A percentile compares a stretch with the other conserved stretches of the same genome.
Conservation (phyloP, 305 asterid species). For the Salvia sclarea region DNA sequence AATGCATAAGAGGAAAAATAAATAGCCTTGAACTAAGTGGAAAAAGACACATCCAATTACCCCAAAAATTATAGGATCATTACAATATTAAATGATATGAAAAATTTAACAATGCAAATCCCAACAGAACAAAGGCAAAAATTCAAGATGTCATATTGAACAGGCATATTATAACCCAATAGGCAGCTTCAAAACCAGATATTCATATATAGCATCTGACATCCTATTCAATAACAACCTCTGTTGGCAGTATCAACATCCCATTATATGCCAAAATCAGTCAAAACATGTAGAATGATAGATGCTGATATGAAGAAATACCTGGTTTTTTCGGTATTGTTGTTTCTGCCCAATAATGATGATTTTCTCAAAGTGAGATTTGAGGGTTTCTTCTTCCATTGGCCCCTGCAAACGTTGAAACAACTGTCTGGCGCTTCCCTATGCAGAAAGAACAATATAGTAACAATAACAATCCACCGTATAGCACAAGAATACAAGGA, state of each 20-base stretch:
- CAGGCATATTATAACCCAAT: conserved; percentile 20
- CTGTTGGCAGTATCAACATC: neutral
- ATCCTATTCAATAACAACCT: conserved; percentile 22
- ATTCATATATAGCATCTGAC: neutral
- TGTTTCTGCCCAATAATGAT: conserved; percentile 54
- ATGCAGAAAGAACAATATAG: conserved; percentile 34
- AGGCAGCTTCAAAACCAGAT: conserved; percentile 8
- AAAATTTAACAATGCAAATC: neutral
- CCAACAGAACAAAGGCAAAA: conserved; percentile 5
- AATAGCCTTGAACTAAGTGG: neutral
- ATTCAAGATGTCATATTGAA: conserved; percentile 6
- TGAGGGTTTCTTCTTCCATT: conserved; percentile 74
- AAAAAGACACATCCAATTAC: neutral
- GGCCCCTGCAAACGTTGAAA: conserved; percentile 86
- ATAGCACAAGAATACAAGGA: conserved; percentile 16
- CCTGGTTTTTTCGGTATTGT: conserved; percentile 55
- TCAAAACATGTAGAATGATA: neutral
- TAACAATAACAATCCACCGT: conserved; percentile 24
- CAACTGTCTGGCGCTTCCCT: conserved; percentile 87
- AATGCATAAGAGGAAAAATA: neutral
- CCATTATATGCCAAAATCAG: conserved; percentile 12
- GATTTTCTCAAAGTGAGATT: conserved; percentile 79
- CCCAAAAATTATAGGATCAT: conserved; percentile 15
- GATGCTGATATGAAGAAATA: conserved; percentile 30
- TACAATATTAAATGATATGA: neutral